Percentiles rank a stretch among this genome's conserved stretches.
Evolutionary conservation across 2,329 filamentous ascomycete species (phyloP).

Genomic region (Zymoseptoria crescenta): DNA sequence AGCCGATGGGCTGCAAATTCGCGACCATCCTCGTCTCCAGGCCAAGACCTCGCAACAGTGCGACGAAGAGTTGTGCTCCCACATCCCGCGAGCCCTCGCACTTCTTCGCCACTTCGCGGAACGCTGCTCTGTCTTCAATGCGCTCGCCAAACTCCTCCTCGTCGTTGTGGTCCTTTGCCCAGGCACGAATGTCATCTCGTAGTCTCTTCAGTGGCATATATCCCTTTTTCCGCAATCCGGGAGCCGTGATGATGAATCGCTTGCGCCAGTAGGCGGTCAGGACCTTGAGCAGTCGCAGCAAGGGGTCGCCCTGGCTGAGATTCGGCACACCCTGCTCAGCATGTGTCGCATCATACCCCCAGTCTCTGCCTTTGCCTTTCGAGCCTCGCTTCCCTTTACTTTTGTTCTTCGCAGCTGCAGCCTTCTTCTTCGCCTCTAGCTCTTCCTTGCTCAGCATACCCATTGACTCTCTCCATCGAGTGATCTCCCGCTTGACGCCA

Average conservation of each 20-base stretch:
- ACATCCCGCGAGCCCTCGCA: constrained; percentile 80
- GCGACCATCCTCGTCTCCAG: constrained; percentile 77
- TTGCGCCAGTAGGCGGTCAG: constrained; percentile 85
- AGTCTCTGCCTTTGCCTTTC: constrained; percentile 52
- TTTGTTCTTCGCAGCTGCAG: constrained; percentile 29
- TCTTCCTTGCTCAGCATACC: constrained; percentile 43
- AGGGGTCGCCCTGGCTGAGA: constrained; percentile 73
- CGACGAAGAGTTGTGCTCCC: constrained; percentile 83
- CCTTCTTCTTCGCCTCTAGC: constrained; percentile 36
- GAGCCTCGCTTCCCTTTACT: constrained; percentile 33
- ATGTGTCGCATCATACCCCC: constrained; percentile 61
- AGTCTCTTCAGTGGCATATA: constrained; percentile 73
- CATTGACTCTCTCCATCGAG: constrained; percentile 63
- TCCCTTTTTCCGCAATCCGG: constrained; percentile 78
- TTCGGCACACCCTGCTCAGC: constrained; percentile 65
- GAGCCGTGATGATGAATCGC: constrained; percentile 66
- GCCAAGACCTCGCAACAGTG: constrained; percentile 69
- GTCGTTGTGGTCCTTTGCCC: constrained; percentile 56
- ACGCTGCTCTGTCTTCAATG: constrained; percentile 57
- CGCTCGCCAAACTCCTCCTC: constrained; percentile 65
- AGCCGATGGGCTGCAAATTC: constrained; percentile 78
- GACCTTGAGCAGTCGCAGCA: constrained; percentile 66
- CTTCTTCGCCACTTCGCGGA: constrained; percentile 58
- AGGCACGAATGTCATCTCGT: constrained; percentile 65
- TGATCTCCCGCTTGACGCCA: constrained; percentile 62